Percentiles rank a stretch among this genome's conserved stretches.
These are phyloP conservation scores for Alternaria postmessia DNA, from an alignment of 2,329 filamentous ascomycete species.

Conservation along the genomic window DNA sequence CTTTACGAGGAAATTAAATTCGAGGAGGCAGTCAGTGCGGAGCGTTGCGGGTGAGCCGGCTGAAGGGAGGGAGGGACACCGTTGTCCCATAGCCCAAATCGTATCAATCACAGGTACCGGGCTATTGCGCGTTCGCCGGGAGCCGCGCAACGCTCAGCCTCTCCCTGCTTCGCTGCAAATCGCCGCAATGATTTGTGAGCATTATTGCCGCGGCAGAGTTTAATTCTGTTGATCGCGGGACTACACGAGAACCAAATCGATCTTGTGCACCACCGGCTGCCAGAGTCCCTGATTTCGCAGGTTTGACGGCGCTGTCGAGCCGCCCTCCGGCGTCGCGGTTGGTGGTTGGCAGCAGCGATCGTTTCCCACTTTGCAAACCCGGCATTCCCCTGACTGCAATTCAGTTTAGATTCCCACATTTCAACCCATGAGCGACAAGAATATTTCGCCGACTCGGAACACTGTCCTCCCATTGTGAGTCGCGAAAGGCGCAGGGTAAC, in stretches of 20 bases:
- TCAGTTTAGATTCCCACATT: conserved; percentile 32
- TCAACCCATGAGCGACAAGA: conserved; percentile 25
- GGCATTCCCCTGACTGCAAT: conserved; percentile 34
- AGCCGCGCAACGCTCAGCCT: conserved; percentile 13
- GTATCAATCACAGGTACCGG: conserved; percentile 34
- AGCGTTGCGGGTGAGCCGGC: conserved; percentile 23
- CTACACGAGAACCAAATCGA: conserved; percentile 24
- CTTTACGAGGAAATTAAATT: conserved; percentile 9
- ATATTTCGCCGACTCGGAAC: conserved; percentile 34
- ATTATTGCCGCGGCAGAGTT: conserved; percentile 15
- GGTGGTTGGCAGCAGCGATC: conserved; percentile 33
- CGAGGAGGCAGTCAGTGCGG: conserved; percentile 1
- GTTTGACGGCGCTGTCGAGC: conserved; percentile 32
- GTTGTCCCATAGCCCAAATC: conserved; percentile 20
- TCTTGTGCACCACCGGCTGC: conserved; percentile 16
- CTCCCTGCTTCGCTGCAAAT: conserved; percentile 9
- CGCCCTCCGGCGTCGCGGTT: conserved; percentile 26
- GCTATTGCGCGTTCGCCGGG: conserved; percentile 29
- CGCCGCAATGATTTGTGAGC: conserved; percentile 12
- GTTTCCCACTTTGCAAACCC: conserved; percentile 34
- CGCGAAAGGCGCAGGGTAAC: conserved; percentile 24
- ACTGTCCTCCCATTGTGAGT: conserved; percentile 27
- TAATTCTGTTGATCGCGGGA: conserved; percentile 16
- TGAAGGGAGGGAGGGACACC: conserved; percentile 40
- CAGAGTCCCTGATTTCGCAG: conserved; percentile 18